Conservation (phyloP, 345 rosid genomes). For the Arabis alpina region DNA sequence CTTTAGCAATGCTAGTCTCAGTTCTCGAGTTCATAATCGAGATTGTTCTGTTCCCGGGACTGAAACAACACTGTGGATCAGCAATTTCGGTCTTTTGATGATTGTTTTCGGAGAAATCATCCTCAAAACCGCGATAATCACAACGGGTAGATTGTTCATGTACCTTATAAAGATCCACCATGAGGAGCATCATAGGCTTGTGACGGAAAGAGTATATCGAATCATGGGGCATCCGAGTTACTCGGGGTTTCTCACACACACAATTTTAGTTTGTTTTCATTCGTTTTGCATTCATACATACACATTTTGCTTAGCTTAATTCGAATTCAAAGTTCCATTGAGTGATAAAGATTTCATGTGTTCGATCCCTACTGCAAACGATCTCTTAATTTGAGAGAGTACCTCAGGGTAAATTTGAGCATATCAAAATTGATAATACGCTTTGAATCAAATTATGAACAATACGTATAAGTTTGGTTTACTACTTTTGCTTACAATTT, state of each 20-base stretch:
- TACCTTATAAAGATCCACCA: slow-evolving; percentile 58
- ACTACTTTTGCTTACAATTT: too few relatives aligned
- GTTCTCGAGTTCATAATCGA: slow-evolving; percentile 57
- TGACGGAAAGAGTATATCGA: slow-evolving; percentile 63
- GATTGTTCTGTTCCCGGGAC: slow-evolving; percentile 52
- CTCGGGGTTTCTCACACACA: slow-evolving; percentile 69
- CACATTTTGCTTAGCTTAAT: too few relatives aligned
- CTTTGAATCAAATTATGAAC: too few relatives aligned
- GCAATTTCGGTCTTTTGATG: slow-evolving; percentile 58
- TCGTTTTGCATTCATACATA: too few relatives aligned
- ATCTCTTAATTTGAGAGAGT: too few relatives aligned
- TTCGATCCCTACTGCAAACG: too few relatives aligned
- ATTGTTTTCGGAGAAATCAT: slow-evolving; percentile 59
- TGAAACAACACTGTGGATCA: slow-evolving; percentile 68
- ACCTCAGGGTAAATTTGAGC: too few relatives aligned
- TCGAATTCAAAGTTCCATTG: too few relatives aligned
- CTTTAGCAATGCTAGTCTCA: slow-evolving; percentile 59
- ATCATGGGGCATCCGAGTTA: slow-evolving; percentile 76
- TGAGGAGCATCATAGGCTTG: slow-evolving; percentile 63
- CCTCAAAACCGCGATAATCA: slow-evolving; percentile 62
- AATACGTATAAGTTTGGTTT: too few relatives aligned
- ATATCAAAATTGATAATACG: too few relatives aligned
- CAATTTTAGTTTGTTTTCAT: too few relatives aligned
- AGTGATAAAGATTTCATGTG: too few relatives aligned
- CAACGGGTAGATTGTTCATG: slow-evolving; percentile 70